Base-by-base conservation (phyloP, 768 basidiomycete genomes). In the Cyclocybe aegerita region DNA sequence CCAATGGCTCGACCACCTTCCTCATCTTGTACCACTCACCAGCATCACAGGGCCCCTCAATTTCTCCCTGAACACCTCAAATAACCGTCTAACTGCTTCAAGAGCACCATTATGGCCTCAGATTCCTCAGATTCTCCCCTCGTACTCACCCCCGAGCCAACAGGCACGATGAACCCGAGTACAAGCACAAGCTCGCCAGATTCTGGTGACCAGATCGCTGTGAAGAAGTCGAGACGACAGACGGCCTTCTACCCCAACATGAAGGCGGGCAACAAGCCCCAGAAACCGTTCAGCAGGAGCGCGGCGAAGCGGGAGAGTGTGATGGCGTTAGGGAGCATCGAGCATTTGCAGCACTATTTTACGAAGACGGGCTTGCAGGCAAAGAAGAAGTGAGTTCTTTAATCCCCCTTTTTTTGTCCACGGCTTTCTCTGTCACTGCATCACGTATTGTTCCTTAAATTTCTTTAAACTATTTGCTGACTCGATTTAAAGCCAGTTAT, bases 301-400 rank as follows among this genome's bases (percentile, higher is more conserved):
- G 95, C 95, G 0, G 91, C 92, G 4, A 96, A 94, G 70, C 82
- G 95, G 38, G 90, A 93, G 67, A 93, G 90, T 59, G 94, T 98
- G 14, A 88, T 95, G 84, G 84, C 92, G 0, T 71, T 98, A 12
- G 94, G 94, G n/a, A 93, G 91, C 64, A 98, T 98, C 58, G 90
- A 96, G 64, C 91, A 97, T 65, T 79, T 98, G 37, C 95, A 98
- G 69, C 87, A 94, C 61, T 95, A 94, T 65, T 98, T 95, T 61
- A 91, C 90, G 7, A 93, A 93, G 78, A 83, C 89, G 0, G 91
- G 91, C 1, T 78, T 93, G 48, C 78, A 77, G 17, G 76, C 86
- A 32, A 82, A 85, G 72, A 78, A 78, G 69, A 80, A 82, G 92
- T 88, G 70, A 71, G 86, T 75, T 32, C 34, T 29, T 44, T 17